Base-by-base conservation (phyloP, 257 asterid species). In the Ophiorrhiza pumila region DNA sequence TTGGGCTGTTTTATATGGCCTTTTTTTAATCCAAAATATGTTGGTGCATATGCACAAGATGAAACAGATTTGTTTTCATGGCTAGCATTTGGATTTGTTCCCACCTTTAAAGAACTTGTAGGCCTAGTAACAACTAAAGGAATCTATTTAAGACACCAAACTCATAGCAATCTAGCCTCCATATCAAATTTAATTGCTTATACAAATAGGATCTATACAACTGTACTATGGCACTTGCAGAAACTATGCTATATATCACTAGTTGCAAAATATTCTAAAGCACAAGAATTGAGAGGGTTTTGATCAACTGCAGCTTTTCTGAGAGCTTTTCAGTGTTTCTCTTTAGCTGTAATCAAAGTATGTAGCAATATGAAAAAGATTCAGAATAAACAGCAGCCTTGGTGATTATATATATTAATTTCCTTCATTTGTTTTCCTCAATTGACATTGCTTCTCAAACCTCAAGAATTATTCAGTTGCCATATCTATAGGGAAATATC, bases 281-380 rank as follows among this genome's bases (percentile, higher is more conserved):
- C 35, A 68, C 62, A 22, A 20, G 13, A 50, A 34, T 50, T 32
- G 17, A 3, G 43, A 27, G 23, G 2, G 14, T 9, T 27, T 29
- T 67, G 56, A 29, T 43, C 52, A 32, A 2, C 29, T 53, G 37
- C 50, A 69, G 34, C 65, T 68, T 60, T 60, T 60, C 45, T 37
- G 23, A 22, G 34, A 5, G 20, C 43, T 23, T 50, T 50, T 34
- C 32, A 37, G 11, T 50, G 47, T 23, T 5, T 56, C 62, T 68
- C 72, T 23, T 68, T 50, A 50, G 49, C 73, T 68, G 49, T 50
- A 50, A 62, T 34, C 42, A 27, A 18, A 45, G 58, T n/a, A 29
- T 27, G 59, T 14, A 67, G 20, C 42, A 67, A 43, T 67, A 58
- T 46, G 71, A 62, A 32, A n/a, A 50, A 11, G 10, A 13, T 18